Evolutionary conservation across 768 basidiomycete genomes (phyloP).

Genomic region (Leccinum uliginosum): DNA sequence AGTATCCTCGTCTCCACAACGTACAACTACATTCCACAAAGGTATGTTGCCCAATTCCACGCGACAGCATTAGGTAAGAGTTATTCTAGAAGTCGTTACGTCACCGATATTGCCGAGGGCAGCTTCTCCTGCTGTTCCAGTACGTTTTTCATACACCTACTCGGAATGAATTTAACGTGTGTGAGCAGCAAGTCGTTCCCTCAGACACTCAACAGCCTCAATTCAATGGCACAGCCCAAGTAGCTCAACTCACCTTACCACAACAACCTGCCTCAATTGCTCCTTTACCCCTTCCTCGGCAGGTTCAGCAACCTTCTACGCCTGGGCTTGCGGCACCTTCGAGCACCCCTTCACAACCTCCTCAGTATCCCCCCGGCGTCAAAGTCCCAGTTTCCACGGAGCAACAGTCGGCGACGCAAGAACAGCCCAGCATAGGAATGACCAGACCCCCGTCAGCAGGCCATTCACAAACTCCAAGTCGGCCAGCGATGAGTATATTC

Average conservation of each 20-base stretch:
- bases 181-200: constrained; percentile 35
- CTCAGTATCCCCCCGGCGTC: constrained; percentile 68
- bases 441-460: constrained; percentile 53
- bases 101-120: constrained; percentile 42
- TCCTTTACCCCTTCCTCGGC: constrained; percentile 49
- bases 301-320: constrained; percentile 38
- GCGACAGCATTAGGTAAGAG: constrained; percentile 20
- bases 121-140: constrained; percentile 40
- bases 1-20: constrained; percentile 60
- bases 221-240: constrained; percentile 31
- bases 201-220: constrained; percentile 37
- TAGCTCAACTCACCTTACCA: constrained; percentile 24
- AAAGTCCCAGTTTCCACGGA: constrained; percentile 47
- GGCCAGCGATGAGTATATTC: constrained; percentile 48
- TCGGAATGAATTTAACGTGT: constrained; percentile 17
- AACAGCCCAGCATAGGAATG: constrained; percentile 37
- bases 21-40: constrained; percentile 41
- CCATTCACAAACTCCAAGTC: constrained; percentile 38
- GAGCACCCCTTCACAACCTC: constrained; percentile 29
- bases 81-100: constrained; percentile 37
- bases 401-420: constrained; percentile 30
- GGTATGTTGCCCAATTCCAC: constrained; percentile 35
- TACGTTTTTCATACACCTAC: constrained; percentile 27
- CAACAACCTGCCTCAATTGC: constrained; percentile 34
- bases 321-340: constrained; percentile 17